Evolutionary conservation across 257 asterid species (phyloP), one percentile per base, ranked within the genome.

Genomic region (Dorcoceras hygrometricum): DNA sequence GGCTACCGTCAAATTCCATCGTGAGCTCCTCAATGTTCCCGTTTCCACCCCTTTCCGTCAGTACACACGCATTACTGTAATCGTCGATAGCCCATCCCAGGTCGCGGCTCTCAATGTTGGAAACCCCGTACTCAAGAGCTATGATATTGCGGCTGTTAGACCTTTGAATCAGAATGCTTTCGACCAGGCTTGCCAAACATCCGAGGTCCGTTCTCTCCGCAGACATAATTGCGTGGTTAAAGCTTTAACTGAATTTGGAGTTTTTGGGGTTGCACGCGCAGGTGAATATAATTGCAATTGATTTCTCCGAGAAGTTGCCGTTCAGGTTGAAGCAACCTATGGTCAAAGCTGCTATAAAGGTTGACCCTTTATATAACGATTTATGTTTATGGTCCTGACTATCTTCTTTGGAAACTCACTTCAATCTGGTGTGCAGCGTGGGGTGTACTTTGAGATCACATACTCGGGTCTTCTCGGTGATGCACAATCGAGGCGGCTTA

Each of bases 261-360:
- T 48, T 68, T 59, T 63, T 23, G 59, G 62, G 59, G 69, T 70
- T 72, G 63, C 65, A 66, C 34, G 31, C 72, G 66, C 55, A 94
- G 98, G 95, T 89, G 84, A 91, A 85, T 77, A 76, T 90, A 20
- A 90, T 94, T 68, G 77, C 95, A 18, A 86, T 94, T 80, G 99
- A 89, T 76, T 94, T 89, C 77, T 71, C 86, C n/a, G 86, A 80
- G 63, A 90, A 84, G 82, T 72, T 81, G 81, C 95, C 87, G 16
- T 88, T 94, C 63, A 83, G 93, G 80, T 80, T 90, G 85, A 90
- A 82, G 83, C 96, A 88, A 76, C 79, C 77, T 6, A 78, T 85
- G 90, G 82, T 91, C 68, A 81, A 87, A 86, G 89, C 93, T 70
- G 99, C 96, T 43, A 73, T 88, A 55, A 76, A 90, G 99, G 98